Percentiles rank a stretch among this genome's conserved stretches.
Conservation (phyloP, 176 grass and related monocot genomes). For the Canna indica region DNA sequence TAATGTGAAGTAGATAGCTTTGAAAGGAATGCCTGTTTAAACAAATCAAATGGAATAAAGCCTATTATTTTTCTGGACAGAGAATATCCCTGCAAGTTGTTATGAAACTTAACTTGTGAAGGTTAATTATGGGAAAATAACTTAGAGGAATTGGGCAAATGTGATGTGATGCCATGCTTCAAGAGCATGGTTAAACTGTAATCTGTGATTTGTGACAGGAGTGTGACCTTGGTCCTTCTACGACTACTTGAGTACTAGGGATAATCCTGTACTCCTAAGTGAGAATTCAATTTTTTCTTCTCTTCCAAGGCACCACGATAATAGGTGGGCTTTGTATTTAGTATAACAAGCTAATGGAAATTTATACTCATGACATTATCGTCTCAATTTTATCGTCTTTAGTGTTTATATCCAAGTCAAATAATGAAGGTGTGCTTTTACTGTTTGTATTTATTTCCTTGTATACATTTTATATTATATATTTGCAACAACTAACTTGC, state of each 20-base stretch:
- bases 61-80: not conserved
- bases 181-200: not conserved
- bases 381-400: not conserved
- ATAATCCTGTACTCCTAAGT: not conserved
- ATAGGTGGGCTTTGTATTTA: no score
- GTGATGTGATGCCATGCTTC: not conserved
- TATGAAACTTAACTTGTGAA: not conserved
- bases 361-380: not conserved
- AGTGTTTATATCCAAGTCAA: not conserved
- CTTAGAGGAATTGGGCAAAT: not conserved
- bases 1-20: no score
- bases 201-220: not conserved
- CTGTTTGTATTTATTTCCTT: not conserved
- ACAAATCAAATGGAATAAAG: not conserved
- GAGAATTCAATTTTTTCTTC: not conserved
- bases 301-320: not conserved
- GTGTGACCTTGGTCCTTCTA: not conserved
- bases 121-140: not conserved
- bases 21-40: no score
- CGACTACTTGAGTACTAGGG: not conserved
- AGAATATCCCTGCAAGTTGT: not conserved
- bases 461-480: constrained; percentile 2
- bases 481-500: no score
- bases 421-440: not conserved
- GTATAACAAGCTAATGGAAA: not conserved